A percentile compares a stretch with the other conserved stretches of the same genome.
These are phyloP conservation scores for Brettanomyces sp. DNA, from an alignment of 805 yeast genomes.

Conservation along the genomic window DNA sequence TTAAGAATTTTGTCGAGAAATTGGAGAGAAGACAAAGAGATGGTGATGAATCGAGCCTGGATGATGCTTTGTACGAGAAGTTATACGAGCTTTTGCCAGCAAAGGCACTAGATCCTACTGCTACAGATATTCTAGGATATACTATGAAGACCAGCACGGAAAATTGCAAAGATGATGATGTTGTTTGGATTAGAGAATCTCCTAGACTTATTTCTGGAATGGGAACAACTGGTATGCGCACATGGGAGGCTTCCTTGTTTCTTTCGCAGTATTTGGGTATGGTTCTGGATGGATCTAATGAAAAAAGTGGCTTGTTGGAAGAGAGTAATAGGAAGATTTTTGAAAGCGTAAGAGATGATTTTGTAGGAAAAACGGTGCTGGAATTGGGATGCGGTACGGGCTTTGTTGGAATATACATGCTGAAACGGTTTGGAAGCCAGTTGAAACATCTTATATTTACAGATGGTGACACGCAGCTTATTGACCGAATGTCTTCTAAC, in stretches of 20 bases:
- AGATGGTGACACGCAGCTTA: conserved; percentile 56
- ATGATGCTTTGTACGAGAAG: conserved; percentile 35
- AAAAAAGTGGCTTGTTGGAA: too few species aligned
- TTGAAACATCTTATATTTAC: conserved; percentile 34
- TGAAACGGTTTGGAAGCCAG: conserved; percentile 15
- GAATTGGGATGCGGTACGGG: conserved; percentile 94
- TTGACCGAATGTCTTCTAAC: conserved; percentile 38
- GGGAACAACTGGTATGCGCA: conserved; percentile 85
- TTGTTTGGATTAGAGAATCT: conserved; percentile 40
- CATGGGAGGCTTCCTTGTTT: conserved; percentile 88
- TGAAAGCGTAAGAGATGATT: neutral
- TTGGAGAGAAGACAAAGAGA: conserved; percentile 19
- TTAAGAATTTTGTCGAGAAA: conserved; percentile 31
- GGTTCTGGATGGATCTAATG: neutral
- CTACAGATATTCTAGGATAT: conserved; percentile 30
- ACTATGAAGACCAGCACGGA: conserved; percentile 14
- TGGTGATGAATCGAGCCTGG: conserved; percentile 17
- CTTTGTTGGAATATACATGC: conserved; percentile 47
- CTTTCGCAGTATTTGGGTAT: conserved; percentile 42
- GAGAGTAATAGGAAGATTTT: neutral
- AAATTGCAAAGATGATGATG: conserved; percentile 4
- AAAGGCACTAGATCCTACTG: conserved; percentile 27
- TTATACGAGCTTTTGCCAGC: conserved; percentile 29
- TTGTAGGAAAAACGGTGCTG: conserved; percentile 30
- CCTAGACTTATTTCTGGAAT: conserved; percentile 57